Base-by-base conservation (phyloP, 2,329 filamentous ascomycete genomes). In the Fusarium citri region DNA sequence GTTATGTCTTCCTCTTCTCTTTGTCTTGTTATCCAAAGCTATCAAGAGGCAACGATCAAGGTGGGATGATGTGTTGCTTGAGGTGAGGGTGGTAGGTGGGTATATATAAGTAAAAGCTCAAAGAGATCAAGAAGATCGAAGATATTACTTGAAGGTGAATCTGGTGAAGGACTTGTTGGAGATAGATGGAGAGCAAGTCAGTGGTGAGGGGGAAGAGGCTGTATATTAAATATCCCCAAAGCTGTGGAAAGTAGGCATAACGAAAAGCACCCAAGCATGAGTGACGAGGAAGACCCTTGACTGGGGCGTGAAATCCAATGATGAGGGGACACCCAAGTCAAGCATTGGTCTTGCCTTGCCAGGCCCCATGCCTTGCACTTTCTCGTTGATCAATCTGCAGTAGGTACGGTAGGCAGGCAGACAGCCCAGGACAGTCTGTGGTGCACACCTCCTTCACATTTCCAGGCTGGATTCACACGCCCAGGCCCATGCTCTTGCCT, bases 161-260 rank as follows among this genome's bases (percentile, higher is more conserved):
- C 59, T 62, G 56, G 51, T 61, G 55, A 70, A 55, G 51, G 41
- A 73, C 59, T 72, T 72, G 59, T 73, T 72, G 59, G 63, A 71
- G 62, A 72, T 72, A 69, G 64, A 64, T 68, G 65, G 66, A 66
- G 61, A 66, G 51, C 41, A 64, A 66, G 67, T 64, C 43, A 49
- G 65, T 48, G 63, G 67, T 68, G 74, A 73, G 69, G 72, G 74
- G 73, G 74, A 75, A 66, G 74, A 75, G 65, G 72, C 74, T 76
- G 59, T 74, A 76, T 64, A 73, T 77, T 77, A 77, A 77, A 76
- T 77, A 76, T 77, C 70, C 65, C 66, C 68, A 72, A 71, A 68
- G 60, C 66, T 72, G 68, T 56, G 64, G 50, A 51, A 41, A 61
- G 62, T 54, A 69, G 66, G 48, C 62, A 68, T 58, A 55, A 64